These are phyloP conservation scores for Aspergillus felis DNA, from an alignment of 2,329 filamentous ascomycete genomes.

Conservation along the genomic window DNA sequence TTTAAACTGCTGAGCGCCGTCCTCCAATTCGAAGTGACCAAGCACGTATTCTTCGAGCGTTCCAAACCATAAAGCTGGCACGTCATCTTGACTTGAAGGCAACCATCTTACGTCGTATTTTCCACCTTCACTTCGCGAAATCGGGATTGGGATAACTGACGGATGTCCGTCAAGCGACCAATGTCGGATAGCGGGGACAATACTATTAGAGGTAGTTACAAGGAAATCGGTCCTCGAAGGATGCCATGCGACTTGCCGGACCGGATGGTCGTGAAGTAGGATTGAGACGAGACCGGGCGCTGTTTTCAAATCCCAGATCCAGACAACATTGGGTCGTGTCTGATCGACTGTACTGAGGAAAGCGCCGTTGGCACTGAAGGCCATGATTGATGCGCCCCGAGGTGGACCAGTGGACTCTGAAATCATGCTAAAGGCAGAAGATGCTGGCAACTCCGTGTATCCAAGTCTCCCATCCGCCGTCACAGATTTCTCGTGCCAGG, in stretches of 20 bases:
- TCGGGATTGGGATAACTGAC: slow-evolving; percentile 28
- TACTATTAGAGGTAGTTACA: slow-evolving; percentile 35
- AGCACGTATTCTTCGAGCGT: slow-evolving; percentile 33
- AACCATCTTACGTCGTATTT: slow-evolving; percentile 35
- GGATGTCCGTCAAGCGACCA: slow-evolving; percentile 31
- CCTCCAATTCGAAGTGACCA: slow-evolving; percentile 25
- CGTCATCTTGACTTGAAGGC: slow-evolving; percentile 12
- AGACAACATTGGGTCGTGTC: slow-evolving; percentile 41
- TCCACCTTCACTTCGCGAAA: slow-evolving; percentile 30
- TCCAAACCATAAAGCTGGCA: slow-evolving; percentile 33
- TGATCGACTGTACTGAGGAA: slow-evolving; percentile 39
- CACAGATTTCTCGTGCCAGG: slow-evolving; percentile 33
- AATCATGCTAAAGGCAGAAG: slow-evolving; percentile 31
- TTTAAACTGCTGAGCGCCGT: slow-evolving; percentile 22
- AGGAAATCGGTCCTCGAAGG: slow-evolving; percentile 33
- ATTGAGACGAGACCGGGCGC: slow-evolving; percentile 29
- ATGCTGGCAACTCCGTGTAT: slow-evolving; percentile 37
- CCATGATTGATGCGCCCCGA: slow-evolving; percentile 36
- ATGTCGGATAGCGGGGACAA: slow-evolving; percentile 28
- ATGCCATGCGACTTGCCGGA: slow-evolving; percentile 41
- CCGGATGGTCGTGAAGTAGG: slow-evolving; percentile 40
- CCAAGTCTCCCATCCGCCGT: slow-evolving; percentile 28
- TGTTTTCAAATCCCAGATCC: slow-evolving; percentile 41
- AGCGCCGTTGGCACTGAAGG: slow-evolving; percentile 36
- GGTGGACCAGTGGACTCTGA: slow-evolving; percentile 25